These are phyloP conservation scores for Aspergillus arachidicola DNA, from an alignment of 2,329 filamentous ascomycete genomes.

Conservation along the genomic window DNA sequence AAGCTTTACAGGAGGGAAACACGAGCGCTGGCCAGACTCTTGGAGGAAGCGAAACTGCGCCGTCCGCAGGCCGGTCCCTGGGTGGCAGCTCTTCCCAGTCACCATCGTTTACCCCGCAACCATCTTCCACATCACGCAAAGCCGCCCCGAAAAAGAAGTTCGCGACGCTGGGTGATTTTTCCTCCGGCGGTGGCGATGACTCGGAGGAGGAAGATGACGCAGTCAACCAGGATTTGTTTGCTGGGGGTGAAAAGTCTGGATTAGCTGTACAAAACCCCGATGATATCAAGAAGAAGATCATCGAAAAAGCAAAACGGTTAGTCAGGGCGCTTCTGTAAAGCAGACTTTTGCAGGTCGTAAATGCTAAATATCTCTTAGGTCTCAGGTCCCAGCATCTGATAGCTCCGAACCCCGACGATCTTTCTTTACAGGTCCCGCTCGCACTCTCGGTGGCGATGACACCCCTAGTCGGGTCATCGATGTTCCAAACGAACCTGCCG, in stretches of 20 bases:
- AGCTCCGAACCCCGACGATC: slow-evolving; percentile 46
- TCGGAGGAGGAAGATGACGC: slow-evolving; percentile 56
- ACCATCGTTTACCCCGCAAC: slow-evolving; percentile 33
- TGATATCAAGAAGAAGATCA: slow-evolving; percentile 54
- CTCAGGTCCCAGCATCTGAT: slow-evolving; percentile 39
- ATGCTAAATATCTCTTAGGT: slow-evolving; percentile 24
- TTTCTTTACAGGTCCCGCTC: slow-evolving; percentile 63
- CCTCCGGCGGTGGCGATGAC: slow-evolving; percentile 40
- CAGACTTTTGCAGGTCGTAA: not conserved
- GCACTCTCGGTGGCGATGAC: slow-evolving; percentile 68
- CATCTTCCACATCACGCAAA: slow-evolving; percentile 32
- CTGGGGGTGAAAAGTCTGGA: slow-evolving; percentile 69
- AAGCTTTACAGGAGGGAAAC: slow-evolving; percentile 37
- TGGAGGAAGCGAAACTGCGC: slow-evolving; percentile 26
- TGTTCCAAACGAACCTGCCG: slow-evolving; percentile 49
- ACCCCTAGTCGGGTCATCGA: slow-evolving; percentile 60
- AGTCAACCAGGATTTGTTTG: slow-evolving; percentile 61
- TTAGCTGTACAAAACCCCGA: slow-evolving; percentile 67
- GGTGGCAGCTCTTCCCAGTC: slow-evolving; percentile 33
- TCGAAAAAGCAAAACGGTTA: slow-evolving; percentile 49
- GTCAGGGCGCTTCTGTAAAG: slow-evolving; percentile 10
- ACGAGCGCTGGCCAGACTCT: slow-evolving; percentile 27
- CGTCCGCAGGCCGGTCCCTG: slow-evolving; percentile 35
- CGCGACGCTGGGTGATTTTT: slow-evolving; percentile 51
- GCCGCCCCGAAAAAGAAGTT: slow-evolving; percentile 47